phyloP scores from a whole-genome alignment of 2,329 filamentous ascomycete species.

The Paecilomyces variotii region DNA sequence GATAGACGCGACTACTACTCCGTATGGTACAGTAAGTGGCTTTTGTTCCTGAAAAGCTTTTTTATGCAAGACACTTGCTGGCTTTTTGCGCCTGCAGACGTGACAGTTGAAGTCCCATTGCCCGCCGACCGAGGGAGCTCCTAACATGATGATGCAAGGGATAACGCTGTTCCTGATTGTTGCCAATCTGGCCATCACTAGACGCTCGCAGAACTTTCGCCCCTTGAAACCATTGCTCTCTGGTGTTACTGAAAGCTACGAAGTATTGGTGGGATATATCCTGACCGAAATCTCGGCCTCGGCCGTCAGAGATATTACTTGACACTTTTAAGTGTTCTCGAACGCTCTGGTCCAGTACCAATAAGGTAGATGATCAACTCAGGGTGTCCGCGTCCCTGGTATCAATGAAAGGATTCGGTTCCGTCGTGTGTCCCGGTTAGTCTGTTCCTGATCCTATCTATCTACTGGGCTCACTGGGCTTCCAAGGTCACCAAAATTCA shows the following conservation, averaged over 20 bases:
- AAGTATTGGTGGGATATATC: too few relatives aligned
- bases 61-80: not conserved
- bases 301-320: too few relatives aligned
- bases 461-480: not conserved
- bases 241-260: too few relatives aligned
- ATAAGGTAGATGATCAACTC: too few relatives aligned
- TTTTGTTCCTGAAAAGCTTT: not conserved
- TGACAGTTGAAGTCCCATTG: not conserved
- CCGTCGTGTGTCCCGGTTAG: not conserved
- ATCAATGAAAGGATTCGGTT: not conserved
- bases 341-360: too few relatives aligned
- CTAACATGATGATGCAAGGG: not conserved
- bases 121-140: not conserved
- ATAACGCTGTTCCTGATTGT: not conserved
- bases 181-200: not conserved
- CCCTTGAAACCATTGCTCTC: too few relatives aligned
- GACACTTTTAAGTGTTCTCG: too few relatives aligned
- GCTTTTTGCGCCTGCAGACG: not conserved
- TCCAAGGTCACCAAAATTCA: not conserved
- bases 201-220: not conserved
- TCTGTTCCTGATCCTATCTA: not conserved
- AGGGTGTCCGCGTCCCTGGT: too few relatives aligned
- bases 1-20: too few relatives aligned
- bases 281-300: too few relatives aligned
- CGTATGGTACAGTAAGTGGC: not conserved